Conservation (phyloP, 139 green algal species). For the Limnomonas spitsbergensis region DNA sequence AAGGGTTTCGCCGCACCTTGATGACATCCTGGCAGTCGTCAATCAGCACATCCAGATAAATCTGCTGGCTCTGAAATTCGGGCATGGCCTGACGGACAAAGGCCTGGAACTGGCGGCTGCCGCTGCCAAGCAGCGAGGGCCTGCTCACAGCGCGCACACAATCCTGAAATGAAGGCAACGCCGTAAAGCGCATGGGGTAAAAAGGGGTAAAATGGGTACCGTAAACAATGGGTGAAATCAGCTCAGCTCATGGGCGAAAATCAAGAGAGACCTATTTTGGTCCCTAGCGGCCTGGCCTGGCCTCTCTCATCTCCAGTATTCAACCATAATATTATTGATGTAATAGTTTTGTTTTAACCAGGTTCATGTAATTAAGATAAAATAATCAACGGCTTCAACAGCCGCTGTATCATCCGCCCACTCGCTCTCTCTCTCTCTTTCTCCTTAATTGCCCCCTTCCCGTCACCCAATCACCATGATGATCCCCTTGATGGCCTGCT, state of each 20-base stretch:
- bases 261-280: too few relatives aligned
- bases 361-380: too few relatives aligned
- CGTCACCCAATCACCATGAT: background rate
- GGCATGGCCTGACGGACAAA: background rate
- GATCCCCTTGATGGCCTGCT: conserved; percentile 11
- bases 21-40: background rate
- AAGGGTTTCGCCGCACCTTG: too few relatives aligned
- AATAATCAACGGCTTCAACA: too few relatives aligned
- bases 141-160: background rate
- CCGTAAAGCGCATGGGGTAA: background rate
- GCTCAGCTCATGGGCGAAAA: too few relatives aligned
- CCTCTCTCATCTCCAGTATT: too few relatives aligned
- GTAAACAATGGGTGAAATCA: too few relatives aligned
- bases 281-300: background rate
- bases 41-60: background rate
- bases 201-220: background rate
- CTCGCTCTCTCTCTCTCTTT: too few relatives aligned
- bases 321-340: too few relatives aligned
- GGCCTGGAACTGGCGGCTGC: background rate
- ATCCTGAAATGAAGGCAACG: background rate
- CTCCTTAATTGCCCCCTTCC: too few relatives aligned
- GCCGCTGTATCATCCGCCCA: too few relatives aligned
- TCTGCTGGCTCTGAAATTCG: conserved; percentile 8
- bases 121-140: background rate
- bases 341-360: too few relatives aligned